Percentiles rank a stretch among this genome's conserved stretches.
Evolutionary conservation across 305 asterid genomes (phyloP).

Genomic region (Coffea humblotiana): DNA sequence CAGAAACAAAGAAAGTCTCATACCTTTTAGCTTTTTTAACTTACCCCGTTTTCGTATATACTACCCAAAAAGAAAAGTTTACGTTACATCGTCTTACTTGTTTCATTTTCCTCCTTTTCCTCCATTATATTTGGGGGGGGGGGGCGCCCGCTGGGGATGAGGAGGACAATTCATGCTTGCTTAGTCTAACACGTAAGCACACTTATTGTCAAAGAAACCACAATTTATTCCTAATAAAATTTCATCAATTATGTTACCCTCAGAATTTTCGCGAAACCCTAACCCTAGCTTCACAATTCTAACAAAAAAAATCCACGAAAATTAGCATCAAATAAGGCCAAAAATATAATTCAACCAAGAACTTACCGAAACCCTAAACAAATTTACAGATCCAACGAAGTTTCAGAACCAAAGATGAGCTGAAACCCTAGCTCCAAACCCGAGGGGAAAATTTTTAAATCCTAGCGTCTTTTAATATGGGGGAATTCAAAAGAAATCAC

Average conservation of each 20-base stretch:
- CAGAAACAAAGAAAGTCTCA: too few relatives aligned
- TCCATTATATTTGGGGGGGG: too few relatives aligned
- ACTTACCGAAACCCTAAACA: conserved; percentile 27
- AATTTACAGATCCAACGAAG: conserved; percentile 35
- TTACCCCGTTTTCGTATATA: too few relatives aligned
- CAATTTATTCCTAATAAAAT: conserved; percentile 20
- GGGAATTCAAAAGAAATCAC: conserved; percentile 13
- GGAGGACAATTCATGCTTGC: background rate
- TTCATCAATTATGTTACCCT: background rate
- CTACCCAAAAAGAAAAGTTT: too few relatives aligned
- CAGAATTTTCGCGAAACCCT: conserved; percentile 31
- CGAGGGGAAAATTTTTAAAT: conserved; percentile 19
- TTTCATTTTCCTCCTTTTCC: background rate
- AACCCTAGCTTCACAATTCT: conserved; percentile 39
- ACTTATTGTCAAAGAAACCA: background rate
- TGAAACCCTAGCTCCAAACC: conserved; percentile 47
- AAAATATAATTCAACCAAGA: conserved; percentile 21
- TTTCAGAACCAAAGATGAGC: conserved; percentile 16
- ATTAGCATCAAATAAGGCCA: background rate
- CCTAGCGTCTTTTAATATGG: conserved; percentile 14
- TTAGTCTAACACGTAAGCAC: background rate
- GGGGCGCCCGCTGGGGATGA: too few relatives aligned
- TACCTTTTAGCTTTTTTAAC: background rate
- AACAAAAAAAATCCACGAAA: background rate
- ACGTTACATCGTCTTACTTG: background rate